A percentile compares a stretch with the other conserved stretches of the same genome.
These are phyloP conservation scores for Crithidia fasciculata DNA, from an alignment of 208 protist genomes.

Conservation along the genomic window DNA sequence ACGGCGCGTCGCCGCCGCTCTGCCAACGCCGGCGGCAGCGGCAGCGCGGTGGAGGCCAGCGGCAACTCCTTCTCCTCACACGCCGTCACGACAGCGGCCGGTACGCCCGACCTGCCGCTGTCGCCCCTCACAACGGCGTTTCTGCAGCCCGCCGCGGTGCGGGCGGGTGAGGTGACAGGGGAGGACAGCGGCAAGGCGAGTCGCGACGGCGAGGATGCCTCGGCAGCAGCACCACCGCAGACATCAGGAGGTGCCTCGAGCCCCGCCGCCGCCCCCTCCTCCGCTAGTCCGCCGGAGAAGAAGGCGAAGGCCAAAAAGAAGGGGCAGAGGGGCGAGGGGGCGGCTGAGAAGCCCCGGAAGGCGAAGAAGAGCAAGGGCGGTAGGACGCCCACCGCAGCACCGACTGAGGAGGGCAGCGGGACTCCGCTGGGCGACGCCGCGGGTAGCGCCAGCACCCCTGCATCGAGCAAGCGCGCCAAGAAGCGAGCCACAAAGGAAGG, in stretches of 20 bases:
- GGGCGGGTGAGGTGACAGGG: neutral
- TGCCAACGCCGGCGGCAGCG: neutral
- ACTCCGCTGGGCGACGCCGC: neutral
- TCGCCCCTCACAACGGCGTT: neutral
- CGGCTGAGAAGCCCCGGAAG: neutral
- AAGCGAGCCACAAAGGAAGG: too few relatives aligned
- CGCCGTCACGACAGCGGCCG: neutral
- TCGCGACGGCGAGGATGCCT: conserved; percentile 3
- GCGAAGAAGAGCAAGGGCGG: neutral
- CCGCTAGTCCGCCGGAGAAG: neutral
- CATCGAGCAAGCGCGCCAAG: too few relatives aligned
- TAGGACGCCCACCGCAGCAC: neutral
- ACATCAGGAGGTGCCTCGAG: too few relatives aligned
- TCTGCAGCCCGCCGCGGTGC: too few relatives aligned
- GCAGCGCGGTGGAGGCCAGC: conserved; percentile 3
- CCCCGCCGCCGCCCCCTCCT: too few relatives aligned
- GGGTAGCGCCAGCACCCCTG: neutral
- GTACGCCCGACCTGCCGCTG: neutral
- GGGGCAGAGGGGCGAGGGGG: neutral
- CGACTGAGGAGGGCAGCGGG: neutral
- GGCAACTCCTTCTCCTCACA: neutral
- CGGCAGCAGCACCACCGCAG: neutral
- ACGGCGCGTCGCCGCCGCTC: neutral
- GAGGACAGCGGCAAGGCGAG: neutral
- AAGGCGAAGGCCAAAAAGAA: neutral